These are phyloP conservation scores for Mucor indicus DNA, from an alignment of 371 early-diverging fungal genomes.

Conservation along the genomic window DNA sequence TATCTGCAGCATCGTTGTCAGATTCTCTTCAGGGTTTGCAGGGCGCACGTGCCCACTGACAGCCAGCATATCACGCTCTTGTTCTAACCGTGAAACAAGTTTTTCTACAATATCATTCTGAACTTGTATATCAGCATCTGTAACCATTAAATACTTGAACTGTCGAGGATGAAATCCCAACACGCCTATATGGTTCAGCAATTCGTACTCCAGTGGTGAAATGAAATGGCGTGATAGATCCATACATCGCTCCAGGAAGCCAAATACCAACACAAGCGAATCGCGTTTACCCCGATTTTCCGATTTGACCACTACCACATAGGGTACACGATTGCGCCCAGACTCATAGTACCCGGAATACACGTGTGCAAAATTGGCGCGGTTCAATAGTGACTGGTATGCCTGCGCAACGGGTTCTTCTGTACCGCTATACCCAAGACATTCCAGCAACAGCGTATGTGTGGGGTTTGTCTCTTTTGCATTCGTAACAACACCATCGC, in stretches of 20 bases:
- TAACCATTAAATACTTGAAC: conserved; percentile 48
- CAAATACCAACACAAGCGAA: conserved; percentile 34
- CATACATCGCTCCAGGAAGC: conserved; percentile 49
- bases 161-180: conserved; percentile 43
- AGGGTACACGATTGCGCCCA: conserved; percentile 47
- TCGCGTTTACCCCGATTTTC: conserved; percentile 52
- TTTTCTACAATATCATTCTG: conserved; percentile 32
- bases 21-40: conserved; percentile 43
- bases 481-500: conserved; percentile 39
- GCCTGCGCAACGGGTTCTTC: conserved; percentile 35
- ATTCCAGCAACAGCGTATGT: conserved; percentile 31
- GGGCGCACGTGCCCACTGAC: conserved; percentile 49
- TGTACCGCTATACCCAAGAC: conserved; percentile 36
- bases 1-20: conserved; percentile 49
- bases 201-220: conserved; percentile 44
- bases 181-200: conserved; percentile 45
- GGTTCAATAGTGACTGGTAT: conserved; percentile 36
- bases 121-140: conserved; percentile 44
- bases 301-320: conserved; percentile 42
- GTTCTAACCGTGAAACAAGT: conserved; percentile 34
- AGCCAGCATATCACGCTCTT: conserved; percentile 36
- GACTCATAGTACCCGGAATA: conserved; percentile 47
- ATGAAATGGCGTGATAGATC: conserved; percentile 36
- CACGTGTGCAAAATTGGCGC: conserved; percentile 38
- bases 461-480: conserved; percentile 26